Evolutionary conservation across 805 yeast species (phyloP).

Genomic region (Zygoascus tannicola): DNA sequence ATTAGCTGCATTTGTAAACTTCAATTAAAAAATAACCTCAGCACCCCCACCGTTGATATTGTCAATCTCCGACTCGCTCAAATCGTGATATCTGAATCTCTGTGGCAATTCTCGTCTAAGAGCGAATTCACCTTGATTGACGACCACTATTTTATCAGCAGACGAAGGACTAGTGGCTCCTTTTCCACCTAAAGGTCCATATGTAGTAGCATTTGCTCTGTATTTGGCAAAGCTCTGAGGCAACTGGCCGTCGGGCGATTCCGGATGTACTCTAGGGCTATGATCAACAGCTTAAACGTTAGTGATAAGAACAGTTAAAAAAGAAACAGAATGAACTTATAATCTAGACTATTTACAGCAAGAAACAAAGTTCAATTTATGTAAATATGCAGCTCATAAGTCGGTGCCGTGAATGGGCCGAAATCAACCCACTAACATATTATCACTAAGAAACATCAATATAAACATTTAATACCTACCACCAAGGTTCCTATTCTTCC

Average conservation of each 20-base stretch:
- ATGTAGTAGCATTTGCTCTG: constrained; percentile 26
- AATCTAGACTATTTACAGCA: too few species aligned
- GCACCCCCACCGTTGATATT: constrained; percentile 82
- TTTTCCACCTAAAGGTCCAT: constrained; percentile 27
- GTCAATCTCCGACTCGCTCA: constrained; percentile 65
- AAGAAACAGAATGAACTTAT: constrained; percentile 23
- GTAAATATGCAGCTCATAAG: too few species aligned
- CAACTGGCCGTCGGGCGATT: constrained; percentile 31
- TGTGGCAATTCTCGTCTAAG: constrained; percentile 61
- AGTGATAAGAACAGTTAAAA: constrained; percentile 15
- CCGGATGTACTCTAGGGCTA: constrained; percentile 34
- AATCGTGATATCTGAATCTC: constrained; percentile 59
- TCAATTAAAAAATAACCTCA: constrained; percentile 36
- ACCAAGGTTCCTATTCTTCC: constrained; percentile 47
- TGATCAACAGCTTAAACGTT: constrained; percentile 29
- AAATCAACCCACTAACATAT: too few species aligned
- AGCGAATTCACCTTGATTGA: constrained; percentile 24
- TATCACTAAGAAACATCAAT: constrained; percentile 4
- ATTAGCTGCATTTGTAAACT: too few species aligned
- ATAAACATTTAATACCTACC: background rate
- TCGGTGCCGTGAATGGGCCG: too few species aligned
- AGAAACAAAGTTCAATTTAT: too few species aligned
- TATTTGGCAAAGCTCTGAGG: constrained; percentile 29
- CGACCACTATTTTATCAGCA: constrained; percentile 18
- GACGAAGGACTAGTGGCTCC: constrained; percentile 9